Percentiles rank a stretch among this genome's conserved stretches.
These are phyloP conservation scores for Dactylellina parvicollis DNA, from an alignment of 2,329 filamentous ascomycete species.

Conservation along the genomic window DNA sequence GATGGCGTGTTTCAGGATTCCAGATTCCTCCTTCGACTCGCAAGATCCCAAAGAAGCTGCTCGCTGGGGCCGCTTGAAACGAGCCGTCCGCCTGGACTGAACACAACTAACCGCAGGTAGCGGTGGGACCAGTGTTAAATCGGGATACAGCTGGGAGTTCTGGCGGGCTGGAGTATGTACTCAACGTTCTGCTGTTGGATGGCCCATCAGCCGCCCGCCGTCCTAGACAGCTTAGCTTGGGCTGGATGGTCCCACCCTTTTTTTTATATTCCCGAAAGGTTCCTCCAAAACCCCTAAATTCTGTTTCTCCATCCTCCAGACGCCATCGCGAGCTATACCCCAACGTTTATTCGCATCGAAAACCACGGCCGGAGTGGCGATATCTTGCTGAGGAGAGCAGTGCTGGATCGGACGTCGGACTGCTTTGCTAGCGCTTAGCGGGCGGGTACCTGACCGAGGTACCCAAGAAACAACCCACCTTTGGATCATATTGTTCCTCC, in stretches of 20 bases:
- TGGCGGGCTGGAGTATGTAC: neutral
- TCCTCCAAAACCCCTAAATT: constrained; percentile 11
- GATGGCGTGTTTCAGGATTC: constrained; percentile 50
- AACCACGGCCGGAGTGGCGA: neutral
- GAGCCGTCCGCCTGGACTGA: constrained; percentile 19
- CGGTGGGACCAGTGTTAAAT: constrained; percentile 2
- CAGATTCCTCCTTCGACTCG: constrained; percentile 21
- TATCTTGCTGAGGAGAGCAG: neutral
- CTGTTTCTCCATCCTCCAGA: neutral
- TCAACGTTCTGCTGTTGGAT: constrained; percentile 23
- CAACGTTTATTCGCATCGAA: constrained; percentile 7
- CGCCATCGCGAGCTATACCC: neutral
- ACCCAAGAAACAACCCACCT: constrained; percentile 13
- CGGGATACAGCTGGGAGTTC: neutral
- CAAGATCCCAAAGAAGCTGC: constrained; percentile 1
- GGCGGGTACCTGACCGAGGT: constrained; percentile 32
- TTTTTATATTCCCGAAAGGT: constrained; percentile 31
- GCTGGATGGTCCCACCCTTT: constrained; percentile 28
- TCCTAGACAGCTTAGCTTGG: constrained; percentile 46
- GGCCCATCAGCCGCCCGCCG: constrained; percentile 45
- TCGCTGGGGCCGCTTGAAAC: constrained; percentile 22
- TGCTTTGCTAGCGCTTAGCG: constrained; percentile 45
- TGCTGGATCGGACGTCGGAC: constrained; percentile 27
- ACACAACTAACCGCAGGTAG: constrained; percentile 10
- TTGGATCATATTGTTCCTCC: constrained; percentile 12